These are phyloP conservation scores for Amniculicola lignicola DNA, from an alignment of 495 filamentous ascomycete species.

Conservation along the genomic window DNA sequence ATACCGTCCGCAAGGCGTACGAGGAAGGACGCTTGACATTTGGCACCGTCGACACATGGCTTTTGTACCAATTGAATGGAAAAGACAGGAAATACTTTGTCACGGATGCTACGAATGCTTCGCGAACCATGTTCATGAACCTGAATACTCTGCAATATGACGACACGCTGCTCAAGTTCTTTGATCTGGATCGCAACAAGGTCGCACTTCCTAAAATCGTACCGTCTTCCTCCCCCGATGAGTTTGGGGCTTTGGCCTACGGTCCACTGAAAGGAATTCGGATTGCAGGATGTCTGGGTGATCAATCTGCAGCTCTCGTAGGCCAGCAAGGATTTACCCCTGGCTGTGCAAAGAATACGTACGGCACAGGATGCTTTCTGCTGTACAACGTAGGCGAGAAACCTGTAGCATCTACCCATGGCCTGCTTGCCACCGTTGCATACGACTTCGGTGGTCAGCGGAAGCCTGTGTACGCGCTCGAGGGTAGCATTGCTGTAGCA, in stretches of 20 bases:
- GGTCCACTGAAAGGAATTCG: constrained; percentile 70
- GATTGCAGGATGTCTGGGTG: constrained; percentile 85
- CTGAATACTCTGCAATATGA: constrained; percentile 83
- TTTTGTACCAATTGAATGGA: constrained; percentile 88
- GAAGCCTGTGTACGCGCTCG: constrained; percentile 83
- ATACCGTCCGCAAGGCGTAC: constrained; percentile 71
- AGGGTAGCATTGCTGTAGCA: constrained; percentile 89
- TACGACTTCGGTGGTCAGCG: constrained; percentile 73
- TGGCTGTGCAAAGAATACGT: constrained; percentile 91
- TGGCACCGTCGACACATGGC: constrained; percentile 91
- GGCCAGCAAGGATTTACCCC: constrained; percentile 88
- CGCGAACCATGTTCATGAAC: constrained; percentile 96
- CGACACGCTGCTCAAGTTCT: constrained; percentile 75
- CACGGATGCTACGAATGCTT: constrained; percentile 90
- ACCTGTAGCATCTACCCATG: constrained; percentile 87
- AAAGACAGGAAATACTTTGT: constrained; percentile 66
- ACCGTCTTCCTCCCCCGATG: constrained; percentile 73
- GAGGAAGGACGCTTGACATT: constrained; percentile 78
- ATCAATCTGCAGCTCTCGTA: constrained; percentile 89
- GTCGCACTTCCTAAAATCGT: constrained; percentile 80
- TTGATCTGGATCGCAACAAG: constrained; percentile 72
- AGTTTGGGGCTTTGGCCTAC: constrained; percentile 65
- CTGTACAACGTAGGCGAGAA: constrained; percentile 90
- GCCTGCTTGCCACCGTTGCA: constrained; percentile 82
- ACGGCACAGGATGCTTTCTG: constrained; percentile 93